A percentile compares a stretch with the other conserved stretches of the same genome.
phyloP scores from a whole-genome alignment of 192 early-diverging fungal genomes.

The Thamnidium elegans region DNA sequence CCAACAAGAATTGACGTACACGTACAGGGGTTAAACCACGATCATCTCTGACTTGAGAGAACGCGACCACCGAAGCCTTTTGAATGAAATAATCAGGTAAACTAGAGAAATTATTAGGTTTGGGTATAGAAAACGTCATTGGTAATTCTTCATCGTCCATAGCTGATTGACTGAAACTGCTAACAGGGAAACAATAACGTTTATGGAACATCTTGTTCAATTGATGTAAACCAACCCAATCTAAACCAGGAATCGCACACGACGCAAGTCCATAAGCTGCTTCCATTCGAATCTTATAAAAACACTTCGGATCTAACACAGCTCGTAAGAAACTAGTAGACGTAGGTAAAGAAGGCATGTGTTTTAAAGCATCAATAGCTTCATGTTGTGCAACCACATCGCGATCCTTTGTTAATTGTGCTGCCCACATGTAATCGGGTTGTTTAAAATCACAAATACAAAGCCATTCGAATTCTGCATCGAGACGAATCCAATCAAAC shows the following conservation, averaged over 20 bases:
- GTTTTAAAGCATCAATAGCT: constrained; percentile 65
- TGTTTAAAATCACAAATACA: constrained; percentile 84
- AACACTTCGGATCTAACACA: constrained; percentile 73
- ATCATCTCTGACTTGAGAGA: constrained; percentile 66
- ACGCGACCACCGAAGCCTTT: constrained; percentile 73
- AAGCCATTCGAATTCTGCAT: constrained; percentile 94
- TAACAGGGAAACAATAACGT: constrained; percentile 62
- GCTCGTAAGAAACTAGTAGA: constrained; percentile 75
- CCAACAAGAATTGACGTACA: constrained; percentile 66
- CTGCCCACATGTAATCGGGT: constrained; percentile 93
- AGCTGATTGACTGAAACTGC: constrained; percentile 6
- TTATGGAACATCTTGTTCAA: constrained; percentile 71
- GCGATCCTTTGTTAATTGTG: constrained; percentile 83
- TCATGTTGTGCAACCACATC: constrained; percentile 93
- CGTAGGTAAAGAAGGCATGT: constrained; percentile 59
- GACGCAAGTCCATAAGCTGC: constrained; percentile 69
- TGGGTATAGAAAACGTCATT: constrained; percentile 57
- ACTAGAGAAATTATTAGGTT: constrained; percentile 85
- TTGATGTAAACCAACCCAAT: constrained; percentile 69
- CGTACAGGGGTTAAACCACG: constrained; percentile 59
- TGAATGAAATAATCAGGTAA: constrained; percentile 90
- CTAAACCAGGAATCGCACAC: constrained; percentile 54
- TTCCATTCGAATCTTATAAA: constrained; percentile 84
- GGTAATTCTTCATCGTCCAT: constrained; percentile 38
- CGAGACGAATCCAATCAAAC: constrained; percentile 97